A percentile compares a stretch with the other conserved stretches of the same genome.
Conservation (phyloP, 73 alveolate species). For the Blepharisma stoltei region DNA sequence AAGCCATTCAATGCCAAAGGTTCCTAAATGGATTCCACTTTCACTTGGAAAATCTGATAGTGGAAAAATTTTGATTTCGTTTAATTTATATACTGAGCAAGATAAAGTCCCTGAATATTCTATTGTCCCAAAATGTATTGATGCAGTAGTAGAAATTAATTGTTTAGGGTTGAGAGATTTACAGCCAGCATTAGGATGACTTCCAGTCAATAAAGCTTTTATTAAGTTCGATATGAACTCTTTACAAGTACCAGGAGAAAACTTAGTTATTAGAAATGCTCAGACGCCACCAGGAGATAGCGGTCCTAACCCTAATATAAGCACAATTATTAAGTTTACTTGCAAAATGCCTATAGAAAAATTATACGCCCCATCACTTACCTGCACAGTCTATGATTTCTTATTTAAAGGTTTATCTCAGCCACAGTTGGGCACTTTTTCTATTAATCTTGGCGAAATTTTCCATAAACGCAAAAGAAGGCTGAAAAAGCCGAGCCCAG, state of each 20-base stretch:
- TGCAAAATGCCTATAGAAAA: slow-evolving; percentile 70
- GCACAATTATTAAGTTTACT: slow-evolving; percentile 67
- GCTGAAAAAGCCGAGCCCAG: background rate
- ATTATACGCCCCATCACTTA: slow-evolving; percentile 75
- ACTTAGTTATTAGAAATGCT: slow-evolving; percentile 51
- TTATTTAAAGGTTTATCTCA: slow-evolving; percentile 70
- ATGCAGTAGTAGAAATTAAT: slow-evolving; percentile 48
- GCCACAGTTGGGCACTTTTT: slow-evolving; percentile 77
- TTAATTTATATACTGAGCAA: background rate
- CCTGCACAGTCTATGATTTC: slow-evolving; percentile 81
- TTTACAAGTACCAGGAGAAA: slow-evolving; percentile 69
- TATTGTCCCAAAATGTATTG: slow-evolving; percentile 2
- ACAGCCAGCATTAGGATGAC: slow-evolving; percentile 58
- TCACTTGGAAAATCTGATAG: background rate
- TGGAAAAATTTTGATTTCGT: background rate
- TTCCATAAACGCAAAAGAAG: slow-evolving; percentile 10
- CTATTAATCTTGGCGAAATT: slow-evolving; percentile 52
- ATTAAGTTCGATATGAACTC: slow-evolving; percentile 71
- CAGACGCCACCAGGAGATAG: slow-evolving; percentile 71
- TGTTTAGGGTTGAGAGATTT: slow-evolving; percentile 79
- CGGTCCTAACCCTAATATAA: slow-evolving; percentile 84
- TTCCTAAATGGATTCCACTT: background rate
- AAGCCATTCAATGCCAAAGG: background rate
- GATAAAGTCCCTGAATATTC: background rate
- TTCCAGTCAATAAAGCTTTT: slow-evolving; percentile 81